phyloP scores from a whole-genome alignment of 2,329 filamentous ascomycete genomes.

The Cladosporium cucumerinum region DNA sequence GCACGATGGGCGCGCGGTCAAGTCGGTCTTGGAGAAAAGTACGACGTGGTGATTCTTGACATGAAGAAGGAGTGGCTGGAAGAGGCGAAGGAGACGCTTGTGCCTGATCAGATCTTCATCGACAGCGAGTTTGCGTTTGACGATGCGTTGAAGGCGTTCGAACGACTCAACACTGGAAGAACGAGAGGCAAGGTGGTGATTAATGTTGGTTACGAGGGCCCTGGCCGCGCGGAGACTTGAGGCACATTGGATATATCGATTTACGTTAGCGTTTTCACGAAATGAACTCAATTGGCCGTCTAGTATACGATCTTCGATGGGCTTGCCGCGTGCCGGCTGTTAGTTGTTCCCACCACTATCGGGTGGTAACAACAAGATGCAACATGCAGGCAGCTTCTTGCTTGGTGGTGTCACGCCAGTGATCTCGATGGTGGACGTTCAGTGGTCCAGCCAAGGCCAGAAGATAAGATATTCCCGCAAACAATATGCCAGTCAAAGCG shows the following conservation, averaged over 20 bases:
- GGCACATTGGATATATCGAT: neutral
- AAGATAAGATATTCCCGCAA: neutral
- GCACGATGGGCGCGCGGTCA: conserved; percentile 39
- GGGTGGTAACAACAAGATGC: neutral
- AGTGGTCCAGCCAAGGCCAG: neutral
- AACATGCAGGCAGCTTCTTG: neutral
- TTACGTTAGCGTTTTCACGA: neutral
- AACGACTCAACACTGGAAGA: conserved; percentile 34
- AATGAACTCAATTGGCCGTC: neutral
- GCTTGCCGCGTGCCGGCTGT: neutral
- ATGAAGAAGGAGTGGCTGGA: conserved; percentile 50
- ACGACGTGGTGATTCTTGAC: conserved; percentile 43
- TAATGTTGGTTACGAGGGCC: conserved; percentile 7
- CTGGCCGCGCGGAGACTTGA: neutral
- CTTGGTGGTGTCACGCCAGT: neutral
- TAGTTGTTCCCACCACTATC: neutral
- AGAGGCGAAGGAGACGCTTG: conserved; percentile 52
- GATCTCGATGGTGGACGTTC: neutral
- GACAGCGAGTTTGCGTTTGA: conserved; percentile 58
- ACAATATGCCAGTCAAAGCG: neutral
- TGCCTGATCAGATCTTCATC: conserved; percentile 51
- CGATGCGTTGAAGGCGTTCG: conserved; percentile 44
- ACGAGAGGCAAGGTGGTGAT: conserved; percentile 35
- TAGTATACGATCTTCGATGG: neutral
- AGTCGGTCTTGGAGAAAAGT: conserved; percentile 32